A percentile compares a stretch with the other conserved stretches of the same genome.
These are phyloP conservation scores for Yamadazyma oceani DNA, from an alignment of 1,139 yeast species.

Conservation along the genomic window DNA sequence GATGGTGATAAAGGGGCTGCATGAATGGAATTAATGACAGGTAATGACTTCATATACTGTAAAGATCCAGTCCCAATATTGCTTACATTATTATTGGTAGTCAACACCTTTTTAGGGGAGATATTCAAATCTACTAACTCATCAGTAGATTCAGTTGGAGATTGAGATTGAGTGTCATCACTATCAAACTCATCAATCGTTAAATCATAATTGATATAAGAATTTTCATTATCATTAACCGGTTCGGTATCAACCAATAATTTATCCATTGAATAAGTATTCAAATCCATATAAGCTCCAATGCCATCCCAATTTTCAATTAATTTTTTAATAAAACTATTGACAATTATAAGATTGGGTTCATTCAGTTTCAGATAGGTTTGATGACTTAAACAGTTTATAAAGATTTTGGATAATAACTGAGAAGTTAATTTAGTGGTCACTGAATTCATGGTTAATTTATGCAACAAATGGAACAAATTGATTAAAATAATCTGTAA, in stretches of 20 bases:
- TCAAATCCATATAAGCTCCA: slow-evolving; percentile 11
- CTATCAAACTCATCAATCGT: slow-evolving; percentile 20
- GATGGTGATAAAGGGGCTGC: slow-evolving; percentile 2
- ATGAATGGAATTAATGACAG: background rate
- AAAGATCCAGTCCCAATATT: slow-evolving; percentile 1
- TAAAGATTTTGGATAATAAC: slow-evolving; percentile 48
- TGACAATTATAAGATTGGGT: slow-evolving; percentile 48
- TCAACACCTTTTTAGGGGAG: slow-evolving; percentile 6
- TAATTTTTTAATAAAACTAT: slow-evolving; percentile 49
- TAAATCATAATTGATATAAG: slow-evolving; percentile 34
- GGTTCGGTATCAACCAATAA: slow-evolving; percentile 21
- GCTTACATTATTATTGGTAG: background rate
- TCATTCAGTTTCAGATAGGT: slow-evolving; percentile 43
- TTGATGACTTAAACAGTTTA: slow-evolving; percentile 55
- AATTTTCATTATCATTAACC: slow-evolving; percentile 23
- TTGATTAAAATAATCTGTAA: slow-evolving; percentile 12
- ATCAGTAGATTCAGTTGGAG: background rate
- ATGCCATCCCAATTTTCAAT: slow-evolving; percentile 42
- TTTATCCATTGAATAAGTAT: slow-evolving; percentile 22
- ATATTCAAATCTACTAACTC: slow-evolving; percentile 2
- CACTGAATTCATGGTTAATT: slow-evolving; percentile 16
- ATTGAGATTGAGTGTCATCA: background rate
- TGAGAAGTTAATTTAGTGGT: slow-evolving; percentile 47
- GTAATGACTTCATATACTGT: slow-evolving; percentile 4
- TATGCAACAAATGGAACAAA: slow-evolving; percentile 13